Evolutionary conservation across 2,329 filamentous ascomycete species (phyloP), one percentile per base, ranked within the genome.

Genomic region (Pseudopyrenochaeta lycopersici): DNA sequence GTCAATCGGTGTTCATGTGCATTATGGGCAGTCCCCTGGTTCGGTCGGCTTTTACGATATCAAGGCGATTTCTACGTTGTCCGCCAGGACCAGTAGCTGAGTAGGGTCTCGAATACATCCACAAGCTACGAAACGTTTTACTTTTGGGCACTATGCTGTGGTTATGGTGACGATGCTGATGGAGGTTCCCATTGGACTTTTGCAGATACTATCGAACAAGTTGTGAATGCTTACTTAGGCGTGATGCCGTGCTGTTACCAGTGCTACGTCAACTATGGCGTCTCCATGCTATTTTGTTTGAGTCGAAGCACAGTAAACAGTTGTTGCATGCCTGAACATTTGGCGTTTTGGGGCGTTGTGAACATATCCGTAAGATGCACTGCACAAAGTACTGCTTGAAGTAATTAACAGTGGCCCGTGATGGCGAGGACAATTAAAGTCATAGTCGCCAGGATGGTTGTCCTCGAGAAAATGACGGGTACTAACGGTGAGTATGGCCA

Each of bases 1-100:
- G 71, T 70, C 70, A 63, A 72, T 72, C 65, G 72, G 73, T 76
- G 73, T 76, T 76, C 66, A 72, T 72, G 72, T 75, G 73, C 73
- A 76, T 75, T 76, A 74, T 66, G 67, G 73, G 70, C 67, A 72
- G 67, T 75, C 67, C 68, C 66, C 71, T 70, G 67, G 70, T 70
- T 71, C 71, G 67, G 64, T 70, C 64, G 69, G 66, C 62, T 73
- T 73, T 71, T 59, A 70, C 62, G 71, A 72, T 72, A 73, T 72
- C 67, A 70, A 66, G 66, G 65, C 64, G 71, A 72, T 70, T 70
- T 71, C 65, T 70, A 66, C 64, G 71, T 69, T 66, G 68, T 60
- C 70, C 55, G 61, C 61, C 57, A 63, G 67, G 65, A 62, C 23
- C 66, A 58, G 60, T 71, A 66, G 66, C 70, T 70, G 67, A 70